Evolutionary conservation across 371 early-diverging fungal species (phyloP).

Genomic region (Haplosporangium sp.): DNA sequence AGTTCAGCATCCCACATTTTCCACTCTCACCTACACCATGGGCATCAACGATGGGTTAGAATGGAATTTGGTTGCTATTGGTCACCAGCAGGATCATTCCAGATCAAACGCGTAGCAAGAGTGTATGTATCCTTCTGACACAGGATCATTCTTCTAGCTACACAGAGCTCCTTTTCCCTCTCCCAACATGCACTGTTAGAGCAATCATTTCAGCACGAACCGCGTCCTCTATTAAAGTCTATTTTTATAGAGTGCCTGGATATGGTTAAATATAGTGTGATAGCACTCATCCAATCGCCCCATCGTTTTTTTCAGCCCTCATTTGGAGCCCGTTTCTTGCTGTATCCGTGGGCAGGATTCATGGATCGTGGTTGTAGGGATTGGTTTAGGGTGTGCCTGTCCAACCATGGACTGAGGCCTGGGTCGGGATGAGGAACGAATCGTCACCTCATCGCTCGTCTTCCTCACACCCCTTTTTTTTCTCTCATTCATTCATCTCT

Average conservation of each 20-base stretch:
- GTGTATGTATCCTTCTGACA: not conserved
- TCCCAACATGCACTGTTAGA: not conserved
- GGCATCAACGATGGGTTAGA: no score
- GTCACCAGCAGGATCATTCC: slow-evolving; percentile 11
- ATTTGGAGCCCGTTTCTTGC: not conserved
- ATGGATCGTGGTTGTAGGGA: not conserved
- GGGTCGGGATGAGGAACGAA: not conserved
- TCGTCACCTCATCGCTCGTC: not conserved
- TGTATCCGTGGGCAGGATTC: slow-evolving; percentile 23
- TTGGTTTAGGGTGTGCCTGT: not conserved
- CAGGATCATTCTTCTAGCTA: not conserved
- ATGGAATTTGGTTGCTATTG: not conserved
- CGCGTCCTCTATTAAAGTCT: not conserved
- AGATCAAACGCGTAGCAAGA: slow-evolving; percentile 16
- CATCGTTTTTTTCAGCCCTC: no score
- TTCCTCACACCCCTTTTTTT: not conserved
- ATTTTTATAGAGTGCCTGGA: no score
- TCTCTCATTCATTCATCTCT: not conserved
- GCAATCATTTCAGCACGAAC: not conserved
- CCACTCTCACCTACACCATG: no score
- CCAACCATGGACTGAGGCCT: not conserved
- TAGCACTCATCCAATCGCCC: no score
- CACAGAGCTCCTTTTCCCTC: no score
- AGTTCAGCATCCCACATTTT: no score
- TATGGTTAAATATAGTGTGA: no score